Conservation (phyloP, 176 grass and related monocot genomes). For the Puya raimondii region DNA sequence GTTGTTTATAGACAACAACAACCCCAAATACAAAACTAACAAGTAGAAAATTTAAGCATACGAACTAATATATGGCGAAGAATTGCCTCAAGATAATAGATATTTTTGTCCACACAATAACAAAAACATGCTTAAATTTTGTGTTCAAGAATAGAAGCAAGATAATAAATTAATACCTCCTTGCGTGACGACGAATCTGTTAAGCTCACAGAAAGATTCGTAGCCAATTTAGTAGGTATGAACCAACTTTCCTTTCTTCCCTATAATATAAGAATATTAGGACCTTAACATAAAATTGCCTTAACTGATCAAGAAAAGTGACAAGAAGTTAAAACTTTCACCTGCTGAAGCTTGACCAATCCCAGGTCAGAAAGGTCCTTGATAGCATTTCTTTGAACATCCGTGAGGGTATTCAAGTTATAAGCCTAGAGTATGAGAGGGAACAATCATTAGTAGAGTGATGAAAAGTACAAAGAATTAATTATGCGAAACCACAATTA, state of each 20-base stretch:
- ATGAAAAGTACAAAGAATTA: not conserved
- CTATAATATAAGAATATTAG: constrained; percentile 24
- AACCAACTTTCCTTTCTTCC: constrained; percentile 84
- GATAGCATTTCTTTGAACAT: constrained; percentile 67
- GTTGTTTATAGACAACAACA: too few relatives aligned
- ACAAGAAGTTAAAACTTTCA: constrained; percentile 16
- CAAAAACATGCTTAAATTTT: not conserved
- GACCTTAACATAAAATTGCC: constrained; percentile 2
- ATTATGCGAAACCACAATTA: too few relatives aligned
- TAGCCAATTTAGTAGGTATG: constrained; percentile 93
- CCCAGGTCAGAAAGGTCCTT: constrained; percentile 77
- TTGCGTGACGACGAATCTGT: constrained; percentile 70
- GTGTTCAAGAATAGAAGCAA: not conserved
- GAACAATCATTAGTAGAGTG: not conserved
- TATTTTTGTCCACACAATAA: too few relatives aligned
- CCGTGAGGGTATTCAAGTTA: constrained; percentile 68
- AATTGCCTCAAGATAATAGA: too few relatives aligned
- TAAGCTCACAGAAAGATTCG: constrained; percentile 74
- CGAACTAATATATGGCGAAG: too few relatives aligned
- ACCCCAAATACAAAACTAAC: too few relatives aligned
- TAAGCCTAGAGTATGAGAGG: constrained; percentile 58
- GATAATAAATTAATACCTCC: constrained; percentile 43
- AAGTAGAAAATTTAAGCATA: too few relatives aligned
- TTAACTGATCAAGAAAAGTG: not conserved
- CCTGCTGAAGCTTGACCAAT: constrained; percentile 74